These are phyloP conservation scores for Hypholoma fasciculare DNA, from an alignment of 768 basidiomycete genomes.

Conservation along the genomic window DNA sequence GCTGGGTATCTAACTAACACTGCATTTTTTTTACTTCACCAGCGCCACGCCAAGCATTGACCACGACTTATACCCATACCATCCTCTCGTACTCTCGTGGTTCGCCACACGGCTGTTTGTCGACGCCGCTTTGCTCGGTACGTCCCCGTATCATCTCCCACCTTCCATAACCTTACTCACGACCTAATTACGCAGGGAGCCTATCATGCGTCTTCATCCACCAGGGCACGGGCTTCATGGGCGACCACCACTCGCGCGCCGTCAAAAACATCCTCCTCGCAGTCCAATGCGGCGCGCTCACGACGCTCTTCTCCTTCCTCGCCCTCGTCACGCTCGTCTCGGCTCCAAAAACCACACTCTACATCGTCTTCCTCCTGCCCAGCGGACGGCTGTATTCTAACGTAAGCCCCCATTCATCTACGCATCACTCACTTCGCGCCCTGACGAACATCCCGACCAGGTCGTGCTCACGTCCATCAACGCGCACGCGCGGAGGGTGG, in stretches of 20 bases:
- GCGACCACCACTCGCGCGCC: not conserved
- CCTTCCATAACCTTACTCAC: no score
- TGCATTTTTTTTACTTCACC: not conserved
- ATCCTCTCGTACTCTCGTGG: constrained; percentile 1
- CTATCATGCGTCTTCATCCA: not conserved
- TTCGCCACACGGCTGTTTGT: not conserved
- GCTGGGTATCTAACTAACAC: not conserved
- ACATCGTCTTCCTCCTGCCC: constrained; percentile 38
- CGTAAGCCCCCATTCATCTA: constrained; percentile 20
- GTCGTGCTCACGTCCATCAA: not conserved
- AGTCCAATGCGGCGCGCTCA: constrained; percentile 36
- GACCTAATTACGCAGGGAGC: not conserved
- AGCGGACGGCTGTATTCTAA: constrained; percentile 43
- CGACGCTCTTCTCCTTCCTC: constrained; percentile 34
- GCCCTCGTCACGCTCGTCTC: constrained; percentile 29
- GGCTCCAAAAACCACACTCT: constrained; percentile 29
- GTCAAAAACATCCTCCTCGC: not conserved
- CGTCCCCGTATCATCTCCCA: no score
- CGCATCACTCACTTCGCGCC: no score
- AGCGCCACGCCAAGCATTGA: not conserved
- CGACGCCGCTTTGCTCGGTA: not conserved
- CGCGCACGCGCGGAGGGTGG: no score
- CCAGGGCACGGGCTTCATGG: not conserved
- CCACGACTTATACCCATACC: not conserved
- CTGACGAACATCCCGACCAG: not conserved